Conservation (phyloP, 257 asterid species). For the Lithospermum erythrorhizon region DNA sequence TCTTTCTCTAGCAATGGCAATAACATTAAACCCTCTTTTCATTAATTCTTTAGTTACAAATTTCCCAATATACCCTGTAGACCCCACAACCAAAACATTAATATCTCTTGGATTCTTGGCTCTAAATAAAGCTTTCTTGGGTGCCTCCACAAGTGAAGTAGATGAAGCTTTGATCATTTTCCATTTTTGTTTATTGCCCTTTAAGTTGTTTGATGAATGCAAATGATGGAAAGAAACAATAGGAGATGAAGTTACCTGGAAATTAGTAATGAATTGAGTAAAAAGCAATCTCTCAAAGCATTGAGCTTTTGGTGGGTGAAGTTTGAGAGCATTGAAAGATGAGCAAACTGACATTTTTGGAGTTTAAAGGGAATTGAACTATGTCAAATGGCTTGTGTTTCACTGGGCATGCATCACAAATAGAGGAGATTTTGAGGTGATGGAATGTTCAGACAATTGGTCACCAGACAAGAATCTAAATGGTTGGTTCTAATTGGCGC, state of each 20-base stretch:
- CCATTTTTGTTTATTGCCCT: conserved; percentile 23
- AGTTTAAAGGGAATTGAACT: conserved; percentile 18
- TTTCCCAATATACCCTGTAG: conserved; percentile 91
- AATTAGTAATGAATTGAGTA: conserved; percentile 30
- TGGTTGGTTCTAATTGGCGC: conserved; percentile 53
- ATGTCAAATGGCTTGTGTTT: conserved; percentile 7
- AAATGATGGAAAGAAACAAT: conserved; percentile 31
- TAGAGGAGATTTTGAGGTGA: conserved; percentile 19
- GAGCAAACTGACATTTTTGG: conserved; percentile 53
- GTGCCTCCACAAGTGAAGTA: conserved; percentile 26
- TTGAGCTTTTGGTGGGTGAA: conserved; percentile 24
- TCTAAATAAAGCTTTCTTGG: conserved; percentile 45
- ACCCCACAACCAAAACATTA: conserved; percentile 73
- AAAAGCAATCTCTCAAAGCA: conserved; percentile 18
- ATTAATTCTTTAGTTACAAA: conserved; percentile 67
- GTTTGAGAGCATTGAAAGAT: conserved; percentile 34
- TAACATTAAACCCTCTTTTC: conserved; percentile 79
- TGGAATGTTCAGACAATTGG: conserved; percentile 7
- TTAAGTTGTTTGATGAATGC: conserved; percentile 20
- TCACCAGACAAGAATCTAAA: conserved; percentile 44
- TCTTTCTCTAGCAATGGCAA: conserved; percentile 72
- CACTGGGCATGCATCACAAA: conserved; percentile 13
- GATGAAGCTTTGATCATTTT: conserved; percentile 32
- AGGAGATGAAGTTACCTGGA: conserved; percentile 40
- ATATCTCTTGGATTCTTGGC: conserved; percentile 52